Evolutionary conservation across 257 asterid genomes (phyloP).

Genomic region (Eucommia ulmoides): DNA sequence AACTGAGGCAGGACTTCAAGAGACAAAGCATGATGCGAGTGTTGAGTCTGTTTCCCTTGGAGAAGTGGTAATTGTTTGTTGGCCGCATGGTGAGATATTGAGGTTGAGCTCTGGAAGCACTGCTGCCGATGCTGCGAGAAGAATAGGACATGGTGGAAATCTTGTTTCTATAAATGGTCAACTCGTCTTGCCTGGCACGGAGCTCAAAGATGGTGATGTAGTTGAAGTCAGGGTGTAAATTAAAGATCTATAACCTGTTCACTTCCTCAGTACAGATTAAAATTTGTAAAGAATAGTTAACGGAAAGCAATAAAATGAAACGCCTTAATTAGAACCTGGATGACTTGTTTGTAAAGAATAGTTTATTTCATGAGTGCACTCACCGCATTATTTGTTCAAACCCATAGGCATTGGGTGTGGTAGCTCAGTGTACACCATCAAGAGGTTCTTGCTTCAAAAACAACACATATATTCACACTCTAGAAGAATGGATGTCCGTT

Average conservation of each 20-base stretch:
- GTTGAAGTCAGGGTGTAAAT: constrained; percentile 68
- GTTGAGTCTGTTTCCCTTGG: constrained; percentile 30
- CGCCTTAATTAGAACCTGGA: too few species aligned
- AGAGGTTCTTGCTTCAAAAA: too few species aligned
- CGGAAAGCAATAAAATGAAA: not conserved
- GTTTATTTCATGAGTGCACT: too few species aligned
- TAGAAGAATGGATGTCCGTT: too few species aligned
- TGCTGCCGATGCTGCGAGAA: constrained; percentile 90
- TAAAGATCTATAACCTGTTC: not conserved
- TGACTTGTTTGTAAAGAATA: too few species aligned
- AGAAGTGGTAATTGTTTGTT: constrained; percentile 80
- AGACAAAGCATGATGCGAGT: constrained; percentile 13
- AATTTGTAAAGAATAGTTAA: not conserved
- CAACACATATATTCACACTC: too few species aligned
- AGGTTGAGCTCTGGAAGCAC: constrained; percentile 86
- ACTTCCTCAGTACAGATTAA: not conserved
- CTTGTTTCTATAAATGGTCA: constrained; percentile 81
- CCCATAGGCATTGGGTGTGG: too few species aligned
- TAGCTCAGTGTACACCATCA: too few species aligned
- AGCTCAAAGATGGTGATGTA: constrained; percentile 89
- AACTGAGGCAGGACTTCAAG: constrained; percentile 56
- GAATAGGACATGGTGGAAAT: constrained; percentile 74
- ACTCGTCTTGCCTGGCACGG: constrained; percentile 65
- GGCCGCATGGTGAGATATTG: constrained; percentile 95
- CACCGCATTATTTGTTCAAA: too few species aligned